Base-by-base conservation (phyloP, 148 eudicot genomes). In the Rhododendron henanense region DNA sequence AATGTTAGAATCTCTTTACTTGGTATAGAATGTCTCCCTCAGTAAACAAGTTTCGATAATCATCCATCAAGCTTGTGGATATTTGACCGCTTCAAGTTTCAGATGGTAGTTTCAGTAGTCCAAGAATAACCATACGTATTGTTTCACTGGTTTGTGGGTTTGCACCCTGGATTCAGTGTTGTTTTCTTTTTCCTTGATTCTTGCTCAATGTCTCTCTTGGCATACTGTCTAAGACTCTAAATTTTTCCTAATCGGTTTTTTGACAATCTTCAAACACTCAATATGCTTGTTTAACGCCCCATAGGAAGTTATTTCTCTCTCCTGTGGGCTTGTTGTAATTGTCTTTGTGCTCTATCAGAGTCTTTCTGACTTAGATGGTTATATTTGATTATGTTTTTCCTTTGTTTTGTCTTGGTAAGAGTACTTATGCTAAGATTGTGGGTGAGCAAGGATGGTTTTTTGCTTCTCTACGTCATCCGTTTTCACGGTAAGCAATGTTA, bases 401-500 rank as follows among this genome's bases (percentile, higher is more conserved):
- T 78, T 45, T 79, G 88, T 51, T 18, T 81, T 85, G 39, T 41
- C 78, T 73, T 69, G 53, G 69, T 88, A 96, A 96, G 99, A 88
- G 92, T 83, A 90, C 98, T 69, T 96, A 96, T 88, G 95, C 94
- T 79, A 95, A 93, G 91, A 94, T 95, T 85, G 97, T 91, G 81
- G 88, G 98, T 83, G 86, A 94, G 39, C 99, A 96, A 88, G 99
- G 99, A 87, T 95, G 98, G 98, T 95, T 94, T 85, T 79, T 82
- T 18, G 93, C 98, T 85, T 91, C 99, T 59, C 96, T 92, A 47
- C 39, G 87, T 84, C 97, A 96, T 85, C 93, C 92, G 83, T 85
- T 93, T 87, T 90, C 94, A 83, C 92, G 86, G 99, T 96, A 83
- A 92, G 98, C 90, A 44, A 7, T 1, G 44, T 15, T 45, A 77